Percentiles rank a stretch among this genome's conserved stretches.
These are phyloP conservation scores for Paecilomyces niveus DNA, from an alignment of 2,329 filamentous ascomycete species.

Conservation along the genomic window DNA sequence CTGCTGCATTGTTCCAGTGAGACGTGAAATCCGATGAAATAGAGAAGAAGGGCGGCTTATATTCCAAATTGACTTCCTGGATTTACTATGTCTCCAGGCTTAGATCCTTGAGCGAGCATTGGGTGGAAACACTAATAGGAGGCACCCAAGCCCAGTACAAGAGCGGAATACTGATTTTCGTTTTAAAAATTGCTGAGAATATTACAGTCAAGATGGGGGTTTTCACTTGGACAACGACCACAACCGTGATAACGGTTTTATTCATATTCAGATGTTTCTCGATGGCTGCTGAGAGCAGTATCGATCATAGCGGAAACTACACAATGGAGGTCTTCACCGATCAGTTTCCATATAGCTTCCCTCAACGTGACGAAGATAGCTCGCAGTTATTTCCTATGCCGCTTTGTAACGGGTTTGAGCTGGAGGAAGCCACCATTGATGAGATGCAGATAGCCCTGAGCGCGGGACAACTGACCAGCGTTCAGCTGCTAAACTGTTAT, in stretches of 20 bases:
- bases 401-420: constrained; percentile 50
- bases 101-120: neutral
- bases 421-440: constrained; percentile 66
- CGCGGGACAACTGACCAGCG: constrained; percentile 49
- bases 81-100: neutral
- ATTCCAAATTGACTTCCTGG: neutral
- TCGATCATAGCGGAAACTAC: neutral
- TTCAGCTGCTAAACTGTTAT: constrained; percentile 57
- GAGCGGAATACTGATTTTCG: neutral
- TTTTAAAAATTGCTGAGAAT: neutral
- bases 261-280: neutral
- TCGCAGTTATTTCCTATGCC: constrained; percentile 54
- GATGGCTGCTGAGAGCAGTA: neutral
- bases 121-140: neutral
- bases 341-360: constrained; percentile 32
- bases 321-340: constrained; percentile 23
- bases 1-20: neutral
- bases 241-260: neutral
- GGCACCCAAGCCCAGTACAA: too few relatives aligned
- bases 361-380: constrained; percentile 25
- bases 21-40: neutral
- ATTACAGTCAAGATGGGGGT: neutral
- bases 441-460: constrained; percentile 55
- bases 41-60: neutral
- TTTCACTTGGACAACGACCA: neutral